Evolutionary conservation across 2,329 filamentous ascomycete species (phyloP).

Genomic region (Bipolaris gigantea): DNA sequence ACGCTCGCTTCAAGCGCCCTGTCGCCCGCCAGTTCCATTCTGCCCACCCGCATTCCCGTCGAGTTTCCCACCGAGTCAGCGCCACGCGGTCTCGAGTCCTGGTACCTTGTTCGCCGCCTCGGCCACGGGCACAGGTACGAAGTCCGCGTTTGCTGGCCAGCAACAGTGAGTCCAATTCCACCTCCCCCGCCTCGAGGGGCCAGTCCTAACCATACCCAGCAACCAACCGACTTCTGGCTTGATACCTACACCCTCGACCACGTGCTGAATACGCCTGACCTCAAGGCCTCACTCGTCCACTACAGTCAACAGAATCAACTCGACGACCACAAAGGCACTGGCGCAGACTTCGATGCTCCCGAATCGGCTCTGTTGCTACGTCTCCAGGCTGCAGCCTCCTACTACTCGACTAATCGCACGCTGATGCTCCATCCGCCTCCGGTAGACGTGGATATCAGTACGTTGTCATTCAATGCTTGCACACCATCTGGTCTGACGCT

Average conservation of each 20-base stretch:
- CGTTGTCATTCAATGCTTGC: slow-evolving; percentile 12
- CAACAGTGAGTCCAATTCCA: slow-evolving; percentile 65
- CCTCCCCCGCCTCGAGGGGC: slow-evolving; percentile 1
- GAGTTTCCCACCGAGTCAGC: slow-evolving; percentile 63
- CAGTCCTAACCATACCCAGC: slow-evolving; percentile 55
- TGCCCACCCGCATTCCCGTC: slow-evolving; percentile 67
- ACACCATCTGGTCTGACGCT: slow-evolving; percentile 15
- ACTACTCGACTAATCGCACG: slow-evolving; percentile 71
- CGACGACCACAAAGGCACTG: slow-evolving; percentile 4
- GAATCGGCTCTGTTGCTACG: slow-evolving; percentile 70
- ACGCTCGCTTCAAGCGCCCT: slow-evolving; percentile 67
- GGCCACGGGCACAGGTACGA: slow-evolving; percentile 80
- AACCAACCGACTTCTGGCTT: slow-evolving; percentile 81
- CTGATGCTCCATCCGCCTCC: slow-evolving; percentile 76
- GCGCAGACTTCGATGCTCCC: slow-evolving; percentile 10
- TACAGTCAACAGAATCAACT: slow-evolving; percentile 59
- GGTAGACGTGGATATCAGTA: slow-evolving; percentile 73
- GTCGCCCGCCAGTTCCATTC: slow-evolving; percentile 54
- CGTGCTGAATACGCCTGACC: slow-evolving; percentile 63
- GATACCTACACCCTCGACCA: slow-evolving; percentile 63
- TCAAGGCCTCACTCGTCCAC: slow-evolving; percentile 65
- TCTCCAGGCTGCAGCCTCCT: slow-evolving; percentile 77
- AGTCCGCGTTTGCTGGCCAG: slow-evolving; percentile 88
- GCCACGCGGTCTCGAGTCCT: slow-evolving; percentile 66
- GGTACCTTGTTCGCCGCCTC: slow-evolving; percentile 76